Evolutionary conservation across 768 basidiomycete genomes (phyloP), one percentile per base, ranked within the genome.

Genomic region (Hydnomerulius pinastri): DNA sequence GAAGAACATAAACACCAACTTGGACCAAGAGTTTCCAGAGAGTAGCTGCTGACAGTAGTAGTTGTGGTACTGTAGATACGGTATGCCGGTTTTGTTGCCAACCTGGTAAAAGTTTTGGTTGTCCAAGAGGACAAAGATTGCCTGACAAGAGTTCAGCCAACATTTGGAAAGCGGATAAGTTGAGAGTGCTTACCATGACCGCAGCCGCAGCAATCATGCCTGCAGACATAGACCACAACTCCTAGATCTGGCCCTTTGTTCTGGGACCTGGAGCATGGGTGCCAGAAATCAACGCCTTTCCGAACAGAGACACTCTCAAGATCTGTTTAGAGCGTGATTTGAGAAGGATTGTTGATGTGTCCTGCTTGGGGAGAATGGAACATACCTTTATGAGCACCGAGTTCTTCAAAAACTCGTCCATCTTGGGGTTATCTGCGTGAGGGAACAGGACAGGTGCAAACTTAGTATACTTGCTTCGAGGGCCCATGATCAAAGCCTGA

Each of bases 401-500:
- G 3, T 23, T 46, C 25, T 51, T 51, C 15, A 51, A 23, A 18
- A 51, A 51, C 1, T 37, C 18, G 2, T 23, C n/a, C 30, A 8
- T 28, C 20, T 39, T 18, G 4, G 15, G 10, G 15, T 1, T n/a
- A 11, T 46, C 36, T 11, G 27, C 20, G 30, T 18, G 6, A 23
- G 25, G 50, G 17, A 51, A 46, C 11, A 51, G 28, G 13, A 51
- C 15, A 0, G 36, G 50, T 0, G 43, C 35, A 36, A 46, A 51
- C 35, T 51, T 51, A 12, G 50, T 51, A 37, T 51, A 32, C 23
- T 15, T 7, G 4, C 44, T 18, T 0, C 27, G 8, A n/a, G 37
- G 37, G 39, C 29, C 32, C 2, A 29, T 10, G 20, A 48, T n/a
- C 25, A 48, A 17, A 7, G 20, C 2, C 1, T 2, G 27, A 30